A percentile compares a stretch with the other conserved stretches of the same genome.
These are phyloP conservation scores for Claviceps sp. DNA, from an alignment of 2,329 filamentous ascomycete genomes.

Conservation along the genomic window DNA sequence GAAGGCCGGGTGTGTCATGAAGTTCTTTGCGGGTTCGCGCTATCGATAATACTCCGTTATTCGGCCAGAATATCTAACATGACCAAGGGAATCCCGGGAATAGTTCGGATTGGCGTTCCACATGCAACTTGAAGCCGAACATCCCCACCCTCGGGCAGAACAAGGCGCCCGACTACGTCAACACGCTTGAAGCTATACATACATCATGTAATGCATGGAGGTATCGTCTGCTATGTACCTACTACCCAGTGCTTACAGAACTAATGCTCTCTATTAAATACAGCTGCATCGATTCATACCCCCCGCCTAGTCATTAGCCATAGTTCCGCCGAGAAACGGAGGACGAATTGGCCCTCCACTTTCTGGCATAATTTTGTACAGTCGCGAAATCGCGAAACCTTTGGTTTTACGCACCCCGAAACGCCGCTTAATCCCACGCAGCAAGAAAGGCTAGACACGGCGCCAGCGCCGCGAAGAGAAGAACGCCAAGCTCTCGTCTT, in stretches of 20 bases:
- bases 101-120: no score
- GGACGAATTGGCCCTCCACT: background rate
- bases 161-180: no score
- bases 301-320: no score
- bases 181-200: no score
- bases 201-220: no score
- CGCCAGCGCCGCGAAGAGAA: background rate
- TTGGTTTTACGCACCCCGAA: constrained; percentile 13
- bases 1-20: background rate
- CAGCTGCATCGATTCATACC: no score
- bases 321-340: background rate
- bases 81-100: no score
- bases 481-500: background rate
- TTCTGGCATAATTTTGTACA: constrained; percentile 9
- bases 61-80: background rate
- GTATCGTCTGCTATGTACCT: no score
- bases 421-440: constrained; percentile 9
- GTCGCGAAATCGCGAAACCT: constrained; percentile 11
- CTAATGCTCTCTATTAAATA: no score
- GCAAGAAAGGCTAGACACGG: background rate
- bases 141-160: no score
- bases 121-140: no score
- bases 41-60: constrained; percentile 1
- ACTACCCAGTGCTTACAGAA: no score
- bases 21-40: background rate